phyloP scores from a whole-genome alignment of 495 filamentous ascomycete species.

The Penicillium coffeae region DNA sequence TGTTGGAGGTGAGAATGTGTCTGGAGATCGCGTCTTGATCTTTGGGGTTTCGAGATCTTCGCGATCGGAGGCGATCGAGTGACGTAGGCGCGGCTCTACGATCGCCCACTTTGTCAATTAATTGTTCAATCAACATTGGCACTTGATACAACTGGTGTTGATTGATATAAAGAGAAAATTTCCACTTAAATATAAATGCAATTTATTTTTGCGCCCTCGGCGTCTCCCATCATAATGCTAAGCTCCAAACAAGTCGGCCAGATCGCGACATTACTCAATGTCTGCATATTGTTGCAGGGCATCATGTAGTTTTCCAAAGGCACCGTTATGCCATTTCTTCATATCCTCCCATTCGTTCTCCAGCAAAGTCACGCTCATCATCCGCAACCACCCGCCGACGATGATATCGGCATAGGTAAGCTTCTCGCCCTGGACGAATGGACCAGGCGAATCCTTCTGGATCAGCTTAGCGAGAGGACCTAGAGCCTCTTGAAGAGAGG shows the following conservation, averaged over 20 bases:
- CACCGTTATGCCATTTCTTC: slow-evolving; percentile 47
- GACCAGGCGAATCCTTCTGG: slow-evolving; percentile 34
- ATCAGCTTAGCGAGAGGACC: slow-evolving; percentile 44
- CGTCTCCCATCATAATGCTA: too few relatives aligned
- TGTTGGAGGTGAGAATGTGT: slow-evolving; percentile 5
- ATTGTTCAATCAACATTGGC: too few relatives aligned
- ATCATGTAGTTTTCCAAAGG: slow-evolving; percentile 45
- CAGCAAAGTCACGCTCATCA: slow-evolving; percentile 34
- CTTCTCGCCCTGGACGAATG: slow-evolving; percentile 46
- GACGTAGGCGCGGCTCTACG: too few relatives aligned
- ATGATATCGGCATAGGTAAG: slow-evolving; percentile 60
- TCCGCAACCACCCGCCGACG: slow-evolving; percentile 57
- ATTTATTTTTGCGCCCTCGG: too few relatives aligned
- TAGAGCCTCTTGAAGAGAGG: slow-evolving; percentile 36
- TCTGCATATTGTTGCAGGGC: slow-evolving; percentile 34
- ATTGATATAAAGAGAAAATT: too few relatives aligned
- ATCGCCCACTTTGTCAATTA: too few relatives aligned
- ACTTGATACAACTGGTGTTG: too few relatives aligned
- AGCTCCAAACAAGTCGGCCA: too few relatives aligned
- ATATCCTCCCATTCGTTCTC: slow-evolving; percentile 48
- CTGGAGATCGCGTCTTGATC: too few relatives aligned
- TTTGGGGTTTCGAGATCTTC: too few relatives aligned
- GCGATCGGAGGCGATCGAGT: too few relatives aligned
- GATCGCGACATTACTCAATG: slow-evolving; percentile 23
- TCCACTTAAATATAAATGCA: too few relatives aligned